Evolutionary conservation across 371 early-diverging fungal species (phyloP).

Genomic region (Quaeritorhiza haematococci): DNA sequence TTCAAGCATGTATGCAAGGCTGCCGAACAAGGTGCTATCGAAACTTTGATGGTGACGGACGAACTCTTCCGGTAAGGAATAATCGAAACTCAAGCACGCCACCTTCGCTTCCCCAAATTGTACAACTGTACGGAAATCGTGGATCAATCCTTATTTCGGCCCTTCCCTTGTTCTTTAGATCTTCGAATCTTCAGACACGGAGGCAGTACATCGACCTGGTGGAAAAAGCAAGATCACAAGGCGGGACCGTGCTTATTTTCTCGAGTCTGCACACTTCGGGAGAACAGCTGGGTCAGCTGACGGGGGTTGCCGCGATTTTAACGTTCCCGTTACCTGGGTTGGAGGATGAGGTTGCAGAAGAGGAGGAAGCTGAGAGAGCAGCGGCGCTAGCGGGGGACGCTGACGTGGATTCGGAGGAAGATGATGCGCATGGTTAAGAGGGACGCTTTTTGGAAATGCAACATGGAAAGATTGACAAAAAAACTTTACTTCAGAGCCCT

Average conservation of each 20-base stretch:
- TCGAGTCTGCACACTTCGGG: slow-evolving; percentile 90
- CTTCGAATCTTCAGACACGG: slow-evolving; percentile 78
- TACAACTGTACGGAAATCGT: no score
- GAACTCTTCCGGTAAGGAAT: slow-evolving; percentile 69
- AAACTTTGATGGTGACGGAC: slow-evolving; percentile 83
- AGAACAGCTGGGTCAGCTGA: slow-evolving; percentile 87
- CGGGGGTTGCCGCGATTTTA: slow-evolving; percentile 92
- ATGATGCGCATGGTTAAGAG: no score
- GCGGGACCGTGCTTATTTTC: slow-evolving; percentile 82
- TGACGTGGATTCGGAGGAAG: no score
- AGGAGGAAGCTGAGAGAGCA: slow-evolving; percentile 4
- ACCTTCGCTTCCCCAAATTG: slow-evolving; percentile 1
- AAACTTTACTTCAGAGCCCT: no score
- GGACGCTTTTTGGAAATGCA: no score
- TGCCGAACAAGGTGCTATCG: slow-evolving; percentile 78
- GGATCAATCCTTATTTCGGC: neutral
- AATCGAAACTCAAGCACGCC: no score
- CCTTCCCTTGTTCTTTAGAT: slow-evolving; percentile 28
- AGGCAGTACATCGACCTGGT: slow-evolving; percentile 80
- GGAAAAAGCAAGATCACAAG: slow-evolving; percentile 67
- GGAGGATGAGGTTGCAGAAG: slow-evolving; percentile 18
- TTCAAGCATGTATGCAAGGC: slow-evolving; percentile 79
- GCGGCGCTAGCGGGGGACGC: no score
- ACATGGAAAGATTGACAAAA: no score
- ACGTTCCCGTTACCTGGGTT: slow-evolving; percentile 53